A percentile compares a stretch with the other conserved stretches of the same genome.
These are phyloP conservation scores for Zychaea mexicana DNA, from an alignment of 371 early-diverging fungal genomes.

Conservation along the genomic window DNA sequence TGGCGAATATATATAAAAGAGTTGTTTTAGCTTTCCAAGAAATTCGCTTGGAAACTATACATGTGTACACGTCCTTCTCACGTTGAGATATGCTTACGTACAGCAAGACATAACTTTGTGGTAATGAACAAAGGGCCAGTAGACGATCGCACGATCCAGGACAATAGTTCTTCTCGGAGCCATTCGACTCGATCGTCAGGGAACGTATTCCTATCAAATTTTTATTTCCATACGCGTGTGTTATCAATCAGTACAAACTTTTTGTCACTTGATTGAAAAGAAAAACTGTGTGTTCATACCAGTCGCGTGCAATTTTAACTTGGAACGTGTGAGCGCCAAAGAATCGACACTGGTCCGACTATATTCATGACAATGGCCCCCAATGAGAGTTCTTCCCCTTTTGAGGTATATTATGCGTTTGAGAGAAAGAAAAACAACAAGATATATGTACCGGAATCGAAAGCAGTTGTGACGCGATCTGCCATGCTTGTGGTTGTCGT, in stretches of 20 bases:
- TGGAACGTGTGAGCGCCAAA: slow-evolving; percentile 88
- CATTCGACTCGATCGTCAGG: slow-evolving; percentile 62
- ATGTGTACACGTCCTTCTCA: neutral
- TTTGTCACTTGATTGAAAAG: no score
- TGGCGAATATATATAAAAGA: slow-evolving; percentile 16
- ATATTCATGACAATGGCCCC: neutral
- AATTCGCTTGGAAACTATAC: no score
- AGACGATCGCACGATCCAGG: slow-evolving; percentile 61
- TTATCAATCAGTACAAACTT: neutral
- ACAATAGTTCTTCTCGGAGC: slow-evolving; percentile 64
- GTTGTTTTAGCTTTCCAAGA: neutral
- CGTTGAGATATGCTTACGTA: slow-evolving; percentile 30
- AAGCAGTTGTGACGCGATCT: slow-evolving; percentile 67
- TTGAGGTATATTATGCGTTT: neutral
- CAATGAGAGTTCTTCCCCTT: neutral
- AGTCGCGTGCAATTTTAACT: slow-evolving; percentile 78
- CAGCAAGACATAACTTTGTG: slow-evolving; percentile 77
- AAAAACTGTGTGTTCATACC: slow-evolving; percentile 42
- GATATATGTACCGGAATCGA: slow-evolving; percentile 43
- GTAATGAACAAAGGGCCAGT: slow-evolving; percentile 68
- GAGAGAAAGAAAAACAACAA: neutral
- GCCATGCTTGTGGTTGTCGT: slow-evolving; percentile 75
- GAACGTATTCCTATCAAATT: slow-evolving; percentile 36
- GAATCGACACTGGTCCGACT: slow-evolving; percentile 74
- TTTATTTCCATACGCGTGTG: neutral